These are phyloP conservation scores for Cadophora gregata DNA, from an alignment of 2,329 filamentous ascomycete genomes.

Conservation along the genomic window DNA sequence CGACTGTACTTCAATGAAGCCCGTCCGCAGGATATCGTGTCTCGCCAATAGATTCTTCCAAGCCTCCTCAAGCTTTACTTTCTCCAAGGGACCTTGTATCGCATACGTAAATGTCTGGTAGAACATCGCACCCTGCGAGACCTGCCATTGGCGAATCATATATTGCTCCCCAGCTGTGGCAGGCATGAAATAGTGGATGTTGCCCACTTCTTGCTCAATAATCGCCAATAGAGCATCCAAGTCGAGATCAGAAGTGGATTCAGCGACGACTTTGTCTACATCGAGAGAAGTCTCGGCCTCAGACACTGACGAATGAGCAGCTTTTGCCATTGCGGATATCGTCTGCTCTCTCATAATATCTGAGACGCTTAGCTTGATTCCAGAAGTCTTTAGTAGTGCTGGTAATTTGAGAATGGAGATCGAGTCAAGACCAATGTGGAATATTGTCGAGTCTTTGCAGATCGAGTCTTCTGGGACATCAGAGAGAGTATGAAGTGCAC, in stretches of 20 bases:
- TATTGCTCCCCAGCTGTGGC: slow-evolving; percentile 80
- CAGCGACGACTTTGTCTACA: slow-evolving; percentile 47
- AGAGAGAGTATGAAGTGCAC: slow-evolving; percentile 63
- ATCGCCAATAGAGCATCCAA: slow-evolving; percentile 46
- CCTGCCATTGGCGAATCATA: slow-evolving; percentile 80
- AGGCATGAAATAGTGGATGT: slow-evolving; percentile 62
- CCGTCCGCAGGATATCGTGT: slow-evolving; percentile 71
- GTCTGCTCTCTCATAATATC: slow-evolving; percentile 72
- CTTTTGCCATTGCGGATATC: slow-evolving; percentile 65
- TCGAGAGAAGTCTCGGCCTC: slow-evolving; percentile 46
- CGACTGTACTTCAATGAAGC: slow-evolving; percentile 54
- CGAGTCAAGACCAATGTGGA: slow-evolving; percentile 87
- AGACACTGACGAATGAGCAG: slow-evolving; percentile 42
- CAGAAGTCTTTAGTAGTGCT: slow-evolving; percentile 68
- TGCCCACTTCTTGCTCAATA: slow-evolving; percentile 50
- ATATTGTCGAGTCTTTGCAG: slow-evolving; percentile 67
- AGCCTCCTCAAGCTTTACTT: slow-evolving; percentile 55
- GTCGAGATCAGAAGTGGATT: slow-evolving; percentile 49
- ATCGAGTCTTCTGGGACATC: slow-evolving; percentile 64
- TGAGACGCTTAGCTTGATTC: slow-evolving; percentile 69
- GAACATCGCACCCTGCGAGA: slow-evolving; percentile 69
- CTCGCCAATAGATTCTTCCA: slow-evolving; percentile 65
- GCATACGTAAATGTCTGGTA: slow-evolving; percentile 74
- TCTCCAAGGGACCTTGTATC: slow-evolving; percentile 49
- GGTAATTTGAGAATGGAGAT: slow-evolving; percentile 89